Evolutionary conservation across 2,329 filamentous ascomycete species (phyloP).

Genomic region (Monosporascus sp.): DNA sequence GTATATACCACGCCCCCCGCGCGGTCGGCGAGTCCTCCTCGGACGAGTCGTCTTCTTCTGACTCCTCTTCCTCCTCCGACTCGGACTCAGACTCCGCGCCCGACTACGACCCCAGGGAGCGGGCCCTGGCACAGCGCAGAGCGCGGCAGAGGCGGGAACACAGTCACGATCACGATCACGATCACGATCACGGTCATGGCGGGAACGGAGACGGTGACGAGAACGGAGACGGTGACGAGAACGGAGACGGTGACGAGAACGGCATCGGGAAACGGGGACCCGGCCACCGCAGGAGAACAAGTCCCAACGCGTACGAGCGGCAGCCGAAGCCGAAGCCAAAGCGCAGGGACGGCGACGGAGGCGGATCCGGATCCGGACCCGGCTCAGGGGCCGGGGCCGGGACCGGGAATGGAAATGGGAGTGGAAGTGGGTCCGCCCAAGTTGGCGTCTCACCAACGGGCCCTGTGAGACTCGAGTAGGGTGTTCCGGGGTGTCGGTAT

Average conservation of each 20-base stretch:
- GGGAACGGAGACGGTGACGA: no score
- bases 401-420: not conserved
- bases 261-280: constrained; percentile 1
- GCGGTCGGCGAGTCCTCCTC: constrained; percentile 73
- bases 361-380: not conserved
- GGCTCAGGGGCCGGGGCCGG: not conserved
- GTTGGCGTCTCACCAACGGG: no score
- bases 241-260: constrained; percentile 28
- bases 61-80: constrained; percentile 48
- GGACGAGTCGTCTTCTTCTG: constrained; percentile 43
- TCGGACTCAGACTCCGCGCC: constrained; percentile 34
- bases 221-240: no score
- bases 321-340: constrained; percentile 55
- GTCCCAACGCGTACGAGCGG: constrained; percentile 79
- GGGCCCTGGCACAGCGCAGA: constrained; percentile 22
- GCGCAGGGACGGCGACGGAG: constrained; percentile 23
- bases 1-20: constrained; percentile 89
- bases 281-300: constrained; percentile 43
- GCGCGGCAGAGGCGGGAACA: constrained; percentile 22
- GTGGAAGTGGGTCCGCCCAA: not conserved
- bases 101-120: constrained; percentile 25
- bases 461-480: no score
- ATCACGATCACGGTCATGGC: constrained; percentile 11
- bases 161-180: constrained; percentile 26
- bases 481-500: no score